Base-by-base conservation (phyloP, 2,329 filamentous ascomycete species). In the Biscogniauxia sp. region DNA sequence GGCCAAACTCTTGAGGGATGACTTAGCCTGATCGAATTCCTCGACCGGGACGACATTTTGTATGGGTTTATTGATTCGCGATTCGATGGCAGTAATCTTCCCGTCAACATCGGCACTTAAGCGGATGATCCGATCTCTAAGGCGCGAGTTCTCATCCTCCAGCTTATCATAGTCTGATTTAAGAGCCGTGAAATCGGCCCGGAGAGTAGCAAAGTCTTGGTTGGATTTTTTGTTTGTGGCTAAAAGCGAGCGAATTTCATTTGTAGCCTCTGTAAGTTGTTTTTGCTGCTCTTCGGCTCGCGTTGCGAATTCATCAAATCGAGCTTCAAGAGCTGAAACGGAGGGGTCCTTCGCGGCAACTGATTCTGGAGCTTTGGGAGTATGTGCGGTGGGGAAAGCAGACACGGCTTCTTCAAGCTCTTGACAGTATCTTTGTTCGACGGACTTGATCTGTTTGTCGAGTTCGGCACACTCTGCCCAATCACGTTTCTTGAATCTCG, bases 321-420 rank as follows among this genome's bases (percentile, higher is more conserved):
- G 68, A 13, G 51, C 55, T 58, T 72, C 68, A 8, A 73, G 54
- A 1, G 61, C 55, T 45, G 59, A 52, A 13, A 68, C 56, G 2
- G 62, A 54, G 20, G 56, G 58, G 51, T 61, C 63, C 13, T 69
- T 58, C 7, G 50, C 20, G 20, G 49, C 60, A 19, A 45, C n/a
- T 51, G 62, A 58, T 20, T 60, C 56, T 19, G 65, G 26, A 19
- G 55, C 23, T 41, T 60, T 56, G 11, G 51, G 51, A 7, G 56
- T 53, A 7, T 25, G n/a, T 17, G 55, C 49, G 5, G 51, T 58
- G 5, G 54, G 17, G 53, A 68, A 49, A 15, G 32, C 20, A 49
- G 64, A 59, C 15, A 65, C 58, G 5, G 66, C 20, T 51, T 58
- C 61, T 55, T 72, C 68, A 8, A 70, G 28, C n/a, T 61, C 57